phyloP scores from a whole-genome alignment of 2,329 filamentous ascomycete genomes.

The Orbilia blumenaviensis region DNA sequence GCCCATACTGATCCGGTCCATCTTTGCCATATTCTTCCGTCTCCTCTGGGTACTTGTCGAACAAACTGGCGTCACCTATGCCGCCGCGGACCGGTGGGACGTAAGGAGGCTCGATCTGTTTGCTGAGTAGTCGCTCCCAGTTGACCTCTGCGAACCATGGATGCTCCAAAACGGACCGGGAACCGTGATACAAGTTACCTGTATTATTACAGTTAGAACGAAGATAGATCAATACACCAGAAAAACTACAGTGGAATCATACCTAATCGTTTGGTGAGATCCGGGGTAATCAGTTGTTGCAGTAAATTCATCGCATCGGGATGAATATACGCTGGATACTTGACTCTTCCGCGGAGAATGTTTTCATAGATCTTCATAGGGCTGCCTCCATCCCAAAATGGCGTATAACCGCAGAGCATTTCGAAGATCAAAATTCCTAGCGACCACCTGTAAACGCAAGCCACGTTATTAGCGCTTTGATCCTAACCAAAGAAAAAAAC shows the following conservation, averaged over 20 bases:
- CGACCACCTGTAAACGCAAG: slow-evolving; percentile 78
- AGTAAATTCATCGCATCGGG: slow-evolving; percentile 92
- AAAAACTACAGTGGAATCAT: neutral
- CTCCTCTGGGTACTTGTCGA: slow-evolving; percentile 97
- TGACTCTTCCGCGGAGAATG: slow-evolving; percentile 92
- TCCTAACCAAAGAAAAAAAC: slow-evolving; percentile 36
- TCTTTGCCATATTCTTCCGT: slow-evolving; percentile 82
- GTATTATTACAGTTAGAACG: neutral
- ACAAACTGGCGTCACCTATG: slow-evolving; percentile 93
- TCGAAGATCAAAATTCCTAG: slow-evolving; percentile 98
- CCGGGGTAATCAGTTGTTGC: slow-evolving; percentile 89
- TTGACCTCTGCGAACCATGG: slow-evolving; percentile 97
- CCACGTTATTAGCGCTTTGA: slow-evolving; percentile 7
- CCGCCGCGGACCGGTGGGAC: slow-evolving; percentile 94
- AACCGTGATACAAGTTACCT: slow-evolving; percentile 90
- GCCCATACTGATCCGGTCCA: slow-evolving; percentile 66
- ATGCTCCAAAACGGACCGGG: slow-evolving; percentile 92
- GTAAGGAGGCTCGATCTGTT: slow-evolving; percentile 98
- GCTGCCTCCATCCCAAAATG: slow-evolving; percentile 97
- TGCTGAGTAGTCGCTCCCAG: slow-evolving; percentile 91
- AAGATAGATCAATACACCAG: neutral
- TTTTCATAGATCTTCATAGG: slow-evolving; percentile 99
- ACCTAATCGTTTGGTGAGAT: slow-evolving; percentile 85
- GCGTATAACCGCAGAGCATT: slow-evolving; percentile 98
- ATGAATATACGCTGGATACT: slow-evolving; percentile 96